These are phyloP conservation scores for Dioscorea alata DNA, from an alignment of 106 monocot genomes.

Conservation along the genomic window DNA sequence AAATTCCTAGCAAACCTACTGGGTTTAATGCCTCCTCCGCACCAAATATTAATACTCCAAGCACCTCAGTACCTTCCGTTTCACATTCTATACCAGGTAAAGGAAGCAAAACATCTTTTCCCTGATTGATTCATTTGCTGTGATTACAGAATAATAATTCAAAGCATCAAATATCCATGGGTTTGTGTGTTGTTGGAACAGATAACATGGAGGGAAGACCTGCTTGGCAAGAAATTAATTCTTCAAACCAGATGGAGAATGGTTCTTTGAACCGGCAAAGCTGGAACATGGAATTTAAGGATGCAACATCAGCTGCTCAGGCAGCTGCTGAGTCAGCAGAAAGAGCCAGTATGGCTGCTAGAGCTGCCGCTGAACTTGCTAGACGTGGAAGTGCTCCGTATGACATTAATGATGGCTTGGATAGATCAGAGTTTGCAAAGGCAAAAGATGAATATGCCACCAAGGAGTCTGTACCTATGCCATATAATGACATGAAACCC, in stretches of 20 bases:
- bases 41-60: constrained; percentile 1
- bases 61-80: constrained; percentile 2
- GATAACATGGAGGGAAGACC: constrained; percentile 3
- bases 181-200: constrained; percentile 5
- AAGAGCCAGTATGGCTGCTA: constrained; percentile 83
- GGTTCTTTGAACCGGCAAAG: constrained; percentile 20
- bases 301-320: constrained; percentile 83
- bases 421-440: background rate
- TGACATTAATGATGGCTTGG: constrained; percentile 4
- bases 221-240: constrained; percentile 1
- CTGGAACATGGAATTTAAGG: constrained; percentile 66
- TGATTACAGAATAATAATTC: too few species aligned
- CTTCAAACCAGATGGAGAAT: constrained; percentile 14
- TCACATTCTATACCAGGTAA: constrained; percentile 24
- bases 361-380: constrained; percentile 85
- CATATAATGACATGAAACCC: constrained; percentile 3
- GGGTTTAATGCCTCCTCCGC: constrained; percentile 7
- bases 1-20: background rate
- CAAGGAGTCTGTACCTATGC: background rate
- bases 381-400: constrained; percentile 23
- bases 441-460: background rate
- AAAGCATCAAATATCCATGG: too few species aligned
- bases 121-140: background rate
- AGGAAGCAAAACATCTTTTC: background rate
- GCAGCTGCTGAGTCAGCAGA: constrained; percentile 98